phyloP scores from a whole-genome alignment of 176 grass and related monocot genomes.

The Saccharum officinarum region DNA sequence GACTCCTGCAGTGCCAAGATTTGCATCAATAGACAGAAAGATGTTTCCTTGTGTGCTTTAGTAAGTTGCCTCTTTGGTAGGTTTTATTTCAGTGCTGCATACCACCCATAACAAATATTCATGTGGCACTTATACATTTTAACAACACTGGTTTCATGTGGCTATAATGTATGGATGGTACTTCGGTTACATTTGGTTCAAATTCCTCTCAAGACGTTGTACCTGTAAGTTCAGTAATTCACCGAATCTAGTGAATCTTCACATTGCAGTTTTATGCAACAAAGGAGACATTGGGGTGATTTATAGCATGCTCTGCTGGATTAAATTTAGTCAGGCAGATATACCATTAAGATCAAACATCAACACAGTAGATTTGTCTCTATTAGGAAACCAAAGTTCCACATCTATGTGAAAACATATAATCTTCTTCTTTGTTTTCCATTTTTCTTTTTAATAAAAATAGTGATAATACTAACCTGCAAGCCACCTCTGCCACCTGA shows the following conservation, averaged over 20 bases:
- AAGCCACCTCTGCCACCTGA: conserved; percentile 64
- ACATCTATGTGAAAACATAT: background rate
- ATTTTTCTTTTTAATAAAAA: background rate
- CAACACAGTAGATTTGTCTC: background rate
- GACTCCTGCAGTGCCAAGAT: conserved; percentile 63
- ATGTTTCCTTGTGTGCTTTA: background rate
- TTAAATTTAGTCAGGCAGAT: conserved; percentile 17
- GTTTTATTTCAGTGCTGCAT: conserved; percentile 12
- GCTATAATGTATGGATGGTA: background rate
- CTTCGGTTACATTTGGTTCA: background rate
- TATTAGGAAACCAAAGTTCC: background rate
- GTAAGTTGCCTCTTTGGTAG: background rate
- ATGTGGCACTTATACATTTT: conserved; percentile 10
- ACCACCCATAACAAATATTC: background rate
- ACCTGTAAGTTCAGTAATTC: background rate
- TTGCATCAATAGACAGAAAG: conserved; percentile 31
- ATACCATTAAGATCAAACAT: conserved; percentile 7
- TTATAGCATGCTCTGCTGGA: conserved; percentile 8
- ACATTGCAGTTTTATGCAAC: background rate
- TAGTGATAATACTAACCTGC: conserved; percentile 43
- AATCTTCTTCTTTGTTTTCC: background rate
- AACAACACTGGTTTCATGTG: background rate
- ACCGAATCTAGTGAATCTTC: background rate
- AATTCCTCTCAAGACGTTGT: background rate
- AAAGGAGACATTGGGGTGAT: background rate